A percentile compares a stretch with the other conserved stretches of the same genome.
phyloP scores from a whole-genome alignment of 805 yeast genomes.

The Nakazawaea pomicola region DNA sequence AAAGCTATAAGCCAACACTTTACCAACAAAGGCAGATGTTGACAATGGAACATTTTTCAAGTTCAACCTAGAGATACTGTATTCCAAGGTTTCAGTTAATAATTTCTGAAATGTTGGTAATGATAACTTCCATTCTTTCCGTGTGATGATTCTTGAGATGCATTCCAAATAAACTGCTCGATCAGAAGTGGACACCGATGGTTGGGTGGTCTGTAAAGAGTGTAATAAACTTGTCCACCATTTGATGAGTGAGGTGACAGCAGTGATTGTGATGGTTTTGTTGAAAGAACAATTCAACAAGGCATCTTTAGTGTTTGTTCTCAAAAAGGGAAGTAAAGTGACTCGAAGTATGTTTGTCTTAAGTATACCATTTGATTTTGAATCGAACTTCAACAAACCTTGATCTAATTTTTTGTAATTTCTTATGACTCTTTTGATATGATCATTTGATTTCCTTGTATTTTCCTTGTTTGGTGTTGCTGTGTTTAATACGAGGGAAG shows the following conservation, averaged over 20 bases:
- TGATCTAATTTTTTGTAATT: constrained; percentile 37
- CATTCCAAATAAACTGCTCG: constrained; percentile 50
- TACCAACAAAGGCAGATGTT: constrained; percentile 62
- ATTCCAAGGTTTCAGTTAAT: constrained; percentile 49
- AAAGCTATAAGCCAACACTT: constrained; percentile 61
- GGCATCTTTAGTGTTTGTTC: constrained; percentile 20
- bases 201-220: constrained; percentile 23
- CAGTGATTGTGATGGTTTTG: constrained; percentile 7
- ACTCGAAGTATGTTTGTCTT: constrained; percentile 45
- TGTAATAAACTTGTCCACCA: constrained; percentile 52
- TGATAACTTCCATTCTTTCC: constrained; percentile 41
- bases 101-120: constrained; percentile 25
- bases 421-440: constrained; percentile 1
- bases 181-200: constrained; percentile 38
- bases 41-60: constrained; percentile 50
- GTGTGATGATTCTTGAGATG: constrained; percentile 42
- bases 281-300: constrained; percentile 14
- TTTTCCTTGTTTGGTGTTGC: too few relatives aligned
- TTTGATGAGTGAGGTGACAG: constrained; percentile 25
- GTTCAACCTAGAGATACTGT: constrained; percentile 42
- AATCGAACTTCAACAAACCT: constrained; percentile 37
- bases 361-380: constrained; percentile 31
- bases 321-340: constrained; percentile 38
- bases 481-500: too few relatives aligned
- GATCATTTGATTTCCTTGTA: constrained; percentile 3